Evolutionary conservation across 345 rosid genomes (phyloP), one percentile per base, ranked within the genome.

Genomic region (Moringa oleifera): DNA sequence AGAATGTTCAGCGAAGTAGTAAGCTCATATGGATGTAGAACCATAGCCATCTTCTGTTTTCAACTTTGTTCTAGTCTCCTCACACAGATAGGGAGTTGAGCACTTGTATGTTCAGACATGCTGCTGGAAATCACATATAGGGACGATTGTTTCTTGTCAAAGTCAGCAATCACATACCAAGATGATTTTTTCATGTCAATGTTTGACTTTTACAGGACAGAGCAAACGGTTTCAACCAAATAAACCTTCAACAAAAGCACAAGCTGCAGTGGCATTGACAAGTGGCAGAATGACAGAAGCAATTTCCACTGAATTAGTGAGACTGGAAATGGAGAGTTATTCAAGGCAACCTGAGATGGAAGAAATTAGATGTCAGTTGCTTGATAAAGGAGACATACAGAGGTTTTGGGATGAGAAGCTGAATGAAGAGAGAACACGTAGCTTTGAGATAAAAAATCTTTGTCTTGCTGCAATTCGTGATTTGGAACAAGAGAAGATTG

Each of bases 191-290:
- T 41, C 47, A 41, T 41, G 47, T 41, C 47, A 41, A 41, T 5
- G 6, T 41, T 41, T 41, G 47, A 25, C 18, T 37, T 61, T 55
- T 71, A 52, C 78, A 93, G 98, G 98, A 71, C 81, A 80, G 68
- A 86, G 83, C 75, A 93, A 77, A 74, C 85, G 90, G 66, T 80
- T 90, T 80, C 95, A 88, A 58, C 89, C 96, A 11, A 78, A 64
- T 71, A 85, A 86, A 74, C 98, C 97, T 61, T 71, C 81, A 47
- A 83, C 95, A 51, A 90, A 82, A 71, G 94, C 95, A 64, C 97
- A 90, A 76, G 90, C 81, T 9, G 90, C 89, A 41, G 96, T 88
- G 51, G 85, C 96, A 60, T 82, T 88, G 69, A 79, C 75, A 7
- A 81, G 88, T 68, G 99, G 96, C 59, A 75, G 86, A 75, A 86